Percentiles rank a stretch among this genome's conserved stretches.
Conservation (phyloP, 2,329 filamentous ascomycete species). For the Aspergillus tanneri region DNA sequence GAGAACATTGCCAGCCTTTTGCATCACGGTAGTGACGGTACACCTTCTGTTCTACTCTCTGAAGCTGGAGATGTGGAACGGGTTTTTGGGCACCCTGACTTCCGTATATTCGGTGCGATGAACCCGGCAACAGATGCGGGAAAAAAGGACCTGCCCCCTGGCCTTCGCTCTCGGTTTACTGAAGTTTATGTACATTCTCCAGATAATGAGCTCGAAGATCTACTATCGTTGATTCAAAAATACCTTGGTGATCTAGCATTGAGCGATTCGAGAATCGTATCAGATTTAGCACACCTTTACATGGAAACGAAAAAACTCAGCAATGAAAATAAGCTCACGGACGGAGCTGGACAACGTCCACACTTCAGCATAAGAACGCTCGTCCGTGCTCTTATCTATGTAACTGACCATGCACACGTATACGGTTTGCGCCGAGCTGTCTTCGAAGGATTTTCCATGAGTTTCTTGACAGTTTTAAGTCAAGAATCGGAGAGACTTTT, state of each 20-base stretch:
- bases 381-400: slow-evolving; percentile 85
- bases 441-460: slow-evolving; percentile 97
- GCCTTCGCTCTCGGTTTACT: slow-evolving; percentile 87
- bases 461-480: slow-evolving; percentile 86
- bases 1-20: slow-evolving; percentile 91
- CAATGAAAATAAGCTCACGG: slow-evolving; percentile 79
- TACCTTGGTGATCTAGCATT: slow-evolving; percentile 74
- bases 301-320: slow-evolving; percentile 80
- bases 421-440: slow-evolving; percentile 84
- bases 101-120: slow-evolving; percentile 97
- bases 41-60: slow-evolving; percentile 81
- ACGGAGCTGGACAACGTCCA: slow-evolving; percentile 91
- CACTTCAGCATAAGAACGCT: slow-evolving; percentile 96
- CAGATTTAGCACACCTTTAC: slow-evolving; percentile 84
- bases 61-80: slow-evolving; percentile 93
- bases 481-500: slow-evolving; percentile 76
- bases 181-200: slow-evolving; percentile 93
- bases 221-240: slow-evolving; percentile 82
- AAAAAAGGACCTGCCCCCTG: slow-evolving; percentile 87
- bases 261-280: slow-evolving; percentile 69
- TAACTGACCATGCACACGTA: slow-evolving; percentile 75
- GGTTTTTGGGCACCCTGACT: slow-evolving; percentile 84
- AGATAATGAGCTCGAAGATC: slow-evolving; percentile 79
- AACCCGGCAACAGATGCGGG: slow-evolving; percentile 97
- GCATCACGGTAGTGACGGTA: slow-evolving; percentile 65